Percentiles rank a stretch among this genome's conserved stretches.
These are phyloP conservation scores for Sicyos edulis DNA, from an alignment of 306 rosid genomes.

Conservation along the genomic window DNA sequence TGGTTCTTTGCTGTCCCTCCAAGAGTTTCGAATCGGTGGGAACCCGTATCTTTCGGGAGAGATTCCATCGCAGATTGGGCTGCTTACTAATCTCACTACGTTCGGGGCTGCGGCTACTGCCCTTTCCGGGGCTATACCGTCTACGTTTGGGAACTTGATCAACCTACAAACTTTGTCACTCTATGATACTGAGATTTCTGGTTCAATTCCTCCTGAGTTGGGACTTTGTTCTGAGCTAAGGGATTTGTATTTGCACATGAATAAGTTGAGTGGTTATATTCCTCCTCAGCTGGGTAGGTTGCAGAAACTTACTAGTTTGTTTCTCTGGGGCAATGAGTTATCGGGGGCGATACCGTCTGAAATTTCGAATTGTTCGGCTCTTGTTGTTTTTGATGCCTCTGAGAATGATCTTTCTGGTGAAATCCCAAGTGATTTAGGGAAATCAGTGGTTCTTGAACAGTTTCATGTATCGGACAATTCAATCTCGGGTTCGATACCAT, in stretches of 20 bases:
- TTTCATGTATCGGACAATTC: conserved; percentile 87
- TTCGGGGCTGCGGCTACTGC: conserved; percentile 93
- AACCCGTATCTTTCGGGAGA: conserved; percentile 73
- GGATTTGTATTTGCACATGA: conserved; percentile 72
- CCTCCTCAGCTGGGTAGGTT: conserved; percentile 68
- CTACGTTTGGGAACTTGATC: conserved; percentile 74
- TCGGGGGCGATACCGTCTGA: conserved; percentile 74
- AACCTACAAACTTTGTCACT: conserved; percentile 78
- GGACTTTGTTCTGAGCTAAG: conserved; percentile 79
- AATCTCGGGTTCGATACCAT: conserved; percentile 57
- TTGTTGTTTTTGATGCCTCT: conserved; percentile 71
- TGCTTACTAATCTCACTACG: conserved; percentile 73
- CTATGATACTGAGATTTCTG: conserved; percentile 72
- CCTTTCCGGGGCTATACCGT: conserved; percentile 74
- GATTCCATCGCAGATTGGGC: conserved; percentile 65
- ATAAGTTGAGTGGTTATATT: conserved; percentile 67
- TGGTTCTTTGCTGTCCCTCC: conserved; percentile 68
- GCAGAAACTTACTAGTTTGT: conserved; percentile 73
- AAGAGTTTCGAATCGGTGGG: conserved; percentile 83
- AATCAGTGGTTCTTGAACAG: conserved; percentile 52
- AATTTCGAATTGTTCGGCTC: conserved; percentile 77
- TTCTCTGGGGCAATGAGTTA: conserved; percentile 73
- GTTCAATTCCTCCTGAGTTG: conserved; percentile 67
- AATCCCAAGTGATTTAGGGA: conserved; percentile 77
- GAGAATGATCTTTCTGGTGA: conserved; percentile 68